These are phyloP conservation scores for Epichloe sibirici DNA, from an alignment of 2,329 filamentous ascomycete species.

Conservation along the genomic window DNA sequence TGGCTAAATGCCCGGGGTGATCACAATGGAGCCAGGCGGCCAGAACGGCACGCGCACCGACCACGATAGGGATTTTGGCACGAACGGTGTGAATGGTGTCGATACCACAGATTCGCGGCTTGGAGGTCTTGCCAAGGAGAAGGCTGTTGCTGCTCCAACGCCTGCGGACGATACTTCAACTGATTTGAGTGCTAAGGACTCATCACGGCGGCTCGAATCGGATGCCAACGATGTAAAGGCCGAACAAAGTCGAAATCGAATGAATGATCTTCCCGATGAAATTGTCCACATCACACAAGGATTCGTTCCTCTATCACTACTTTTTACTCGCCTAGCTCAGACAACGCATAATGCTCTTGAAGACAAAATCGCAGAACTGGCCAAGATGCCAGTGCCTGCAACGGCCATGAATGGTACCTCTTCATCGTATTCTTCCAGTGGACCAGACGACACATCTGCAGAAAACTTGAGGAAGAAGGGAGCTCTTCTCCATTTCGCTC, in stretches of 20 bases:
- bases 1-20: slow-evolving; percentile 36
- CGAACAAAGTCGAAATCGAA: slow-evolving; percentile 14
- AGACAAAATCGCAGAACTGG: slow-evolving; percentile 57
- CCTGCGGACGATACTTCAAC: slow-evolving; percentile 4
- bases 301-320: slow-evolving; percentile 61
- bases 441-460: slow-evolving; percentile 42
- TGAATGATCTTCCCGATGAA: slow-evolving; percentile 49
- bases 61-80: slow-evolving; percentile 37
- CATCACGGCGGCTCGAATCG: neutral
- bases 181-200: slow-evolving; percentile 17
- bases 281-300: slow-evolving; percentile 61
- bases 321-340: slow-evolving; percentile 72
- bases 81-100: slow-evolving; percentile 33
- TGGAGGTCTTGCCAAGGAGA: slow-evolving; percentile 21
- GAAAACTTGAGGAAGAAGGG: slow-evolving; percentile 69
- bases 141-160: slow-evolving; percentile 10
- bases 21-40: slow-evolving; percentile 44
- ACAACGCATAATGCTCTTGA: slow-evolving; percentile 68
- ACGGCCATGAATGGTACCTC: slow-evolving; percentile 38
- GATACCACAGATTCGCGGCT: slow-evolving; percentile 12
- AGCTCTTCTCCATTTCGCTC: slow-evolving; percentile 62
- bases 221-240: neutral
- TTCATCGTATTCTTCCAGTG: slow-evolving; percentile 14
- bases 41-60: slow-evolving; percentile 42
- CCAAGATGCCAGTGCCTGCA: slow-evolving; percentile 50